Percentiles rank a stretch among this genome's conserved stretches.
Evolutionary conservation across 139 green algal species (phyloP).

Genomic region (Picochlorum sp.): DNA sequence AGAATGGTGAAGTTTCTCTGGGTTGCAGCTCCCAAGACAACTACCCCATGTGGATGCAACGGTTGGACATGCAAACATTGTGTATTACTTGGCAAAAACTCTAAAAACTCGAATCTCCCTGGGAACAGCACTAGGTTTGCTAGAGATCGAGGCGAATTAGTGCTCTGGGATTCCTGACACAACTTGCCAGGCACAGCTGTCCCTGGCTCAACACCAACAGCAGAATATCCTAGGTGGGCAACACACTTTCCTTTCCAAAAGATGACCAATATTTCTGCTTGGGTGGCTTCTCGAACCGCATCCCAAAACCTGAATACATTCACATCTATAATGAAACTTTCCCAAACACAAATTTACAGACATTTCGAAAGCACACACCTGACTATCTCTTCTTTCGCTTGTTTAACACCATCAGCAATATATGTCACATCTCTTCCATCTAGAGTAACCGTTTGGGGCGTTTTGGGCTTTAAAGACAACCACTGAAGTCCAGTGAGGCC

Average conservation of each 20-base stretch:
- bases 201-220: slow-evolving; percentile 5
- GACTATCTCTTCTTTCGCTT: slow-evolving; percentile 31
- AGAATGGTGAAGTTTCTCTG: slow-evolving; percentile 64
- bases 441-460: slow-evolving; percentile 29
- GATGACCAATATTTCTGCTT: slow-evolving; percentile 12
- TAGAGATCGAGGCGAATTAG: slow-evolving; percentile 71
- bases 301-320: slow-evolving; percentile 45
- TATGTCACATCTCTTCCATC: slow-evolving; percentile 33
- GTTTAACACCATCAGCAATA: slow-evolving; percentile 27
- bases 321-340: no score
- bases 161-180: slow-evolving; percentile 39
- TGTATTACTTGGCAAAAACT: slow-evolving; percentile 64
- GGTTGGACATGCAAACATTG: slow-evolving; percentile 68
- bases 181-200: slow-evolving; percentile 48
- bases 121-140: slow-evolving; percentile 85
- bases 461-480: slow-evolving; percentile 60
- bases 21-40: slow-evolving; percentile 64
- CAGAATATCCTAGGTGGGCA: slow-evolving; percentile 21
- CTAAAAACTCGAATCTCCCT: slow-evolving; percentile 66
- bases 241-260: slow-evolving; percentile 42
- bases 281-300: slow-evolving; percentile 28
- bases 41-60: slow-evolving; percentile 48
- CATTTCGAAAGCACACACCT: neutral
- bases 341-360: no score
- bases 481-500: slow-evolving; percentile 85